A percentile compares a stretch with the other conserved stretches of the same genome.
These are phyloP conservation scores for Stachybotrys chartarum DNA, from an alignment of 2,329 filamentous ascomycete species.

Conservation along the genomic window DNA sequence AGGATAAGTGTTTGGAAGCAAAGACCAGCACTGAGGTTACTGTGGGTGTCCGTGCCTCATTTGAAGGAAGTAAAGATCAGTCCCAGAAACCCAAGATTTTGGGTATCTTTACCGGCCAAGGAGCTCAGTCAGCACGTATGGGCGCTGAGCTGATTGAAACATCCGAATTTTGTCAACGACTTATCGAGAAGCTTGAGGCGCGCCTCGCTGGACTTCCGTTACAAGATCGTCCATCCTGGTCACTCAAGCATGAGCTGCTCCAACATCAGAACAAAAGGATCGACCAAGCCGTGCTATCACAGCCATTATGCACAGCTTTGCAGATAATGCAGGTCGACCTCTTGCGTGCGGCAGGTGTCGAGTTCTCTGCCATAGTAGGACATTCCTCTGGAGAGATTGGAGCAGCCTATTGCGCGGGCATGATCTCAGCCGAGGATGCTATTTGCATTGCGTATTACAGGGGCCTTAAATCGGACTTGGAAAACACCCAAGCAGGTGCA, in stretches of 20 bases:
- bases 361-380: conserved; percentile 30
- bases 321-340: conserved; percentile 20
- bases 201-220: conserved; percentile 10
- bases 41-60: conserved; percentile 3
- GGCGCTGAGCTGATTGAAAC: conserved; percentile 15
- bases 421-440: conserved; percentile 20
- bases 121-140: conserved; percentile 27
- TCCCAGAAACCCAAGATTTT: conserved; percentile 8
- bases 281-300: conserved; percentile 17
- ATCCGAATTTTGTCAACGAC: conserved; percentile 4
- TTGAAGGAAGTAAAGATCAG: not conserved
- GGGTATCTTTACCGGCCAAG: conserved; percentile 26
- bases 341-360: conserved; percentile 20
- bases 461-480: not conserved
- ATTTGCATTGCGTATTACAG: conserved; percentile 15
- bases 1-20: not conserved
- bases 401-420: conserved; percentile 40
- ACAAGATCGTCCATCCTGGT: conserved; percentile 17
- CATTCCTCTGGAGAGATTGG: conserved; percentile 45
- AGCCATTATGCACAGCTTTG: conserved; percentile 22
- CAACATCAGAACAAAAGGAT: conserved; percentile 3
- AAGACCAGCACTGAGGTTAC: not conserved
- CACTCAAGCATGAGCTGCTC: conserved; percentile 13
- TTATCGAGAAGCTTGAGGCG: conserved; percentile 14
- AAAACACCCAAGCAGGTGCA: not conserved